phyloP scores from a whole-genome alignment of 208 protist species.

The Acanthamoeba castellanii region DNA sequence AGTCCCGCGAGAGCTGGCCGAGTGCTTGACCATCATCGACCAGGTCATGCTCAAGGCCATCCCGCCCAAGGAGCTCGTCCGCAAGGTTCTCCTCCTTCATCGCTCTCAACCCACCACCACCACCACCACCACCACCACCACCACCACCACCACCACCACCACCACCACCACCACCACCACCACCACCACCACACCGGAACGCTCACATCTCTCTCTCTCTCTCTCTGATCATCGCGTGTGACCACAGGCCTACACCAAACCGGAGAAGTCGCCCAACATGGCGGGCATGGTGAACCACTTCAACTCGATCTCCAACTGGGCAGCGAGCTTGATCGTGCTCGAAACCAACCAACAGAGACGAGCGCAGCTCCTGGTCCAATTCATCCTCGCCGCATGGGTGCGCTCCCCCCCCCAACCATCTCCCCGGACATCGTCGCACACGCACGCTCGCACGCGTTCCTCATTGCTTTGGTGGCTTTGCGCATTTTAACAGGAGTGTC shows the following conservation, averaged over 20 bases:
- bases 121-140: too few species aligned
- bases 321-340: background rate
- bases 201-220: too few species aligned
- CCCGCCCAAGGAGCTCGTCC: constrained; percentile 39
- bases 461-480: background rate
- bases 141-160: too few species aligned
- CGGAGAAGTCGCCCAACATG: constrained; percentile 37
- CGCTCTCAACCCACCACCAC: too few species aligned
- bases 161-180: too few species aligned
- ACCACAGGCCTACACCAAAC: constrained; percentile 27
- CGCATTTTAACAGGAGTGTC: background rate
- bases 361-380: constrained; percentile 9
- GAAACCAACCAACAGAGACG: background rate
- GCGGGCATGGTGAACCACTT: constrained; percentile 37
- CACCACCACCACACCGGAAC: too few species aligned
- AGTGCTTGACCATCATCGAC: constrained; percentile 17
- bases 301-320: constrained; percentile 36
- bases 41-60: constrained; percentile 58
- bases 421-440: background rate
- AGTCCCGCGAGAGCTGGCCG: constrained; percentile 19
- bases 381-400: background rate
- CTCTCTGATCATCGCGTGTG: background rate
- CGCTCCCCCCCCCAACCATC: too few species aligned
- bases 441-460: background rate
- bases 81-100: too few species aligned